Evolutionary conservation across 164 flowering plant species (phyloP).

Genomic region (Protea cynaroides): DNA sequence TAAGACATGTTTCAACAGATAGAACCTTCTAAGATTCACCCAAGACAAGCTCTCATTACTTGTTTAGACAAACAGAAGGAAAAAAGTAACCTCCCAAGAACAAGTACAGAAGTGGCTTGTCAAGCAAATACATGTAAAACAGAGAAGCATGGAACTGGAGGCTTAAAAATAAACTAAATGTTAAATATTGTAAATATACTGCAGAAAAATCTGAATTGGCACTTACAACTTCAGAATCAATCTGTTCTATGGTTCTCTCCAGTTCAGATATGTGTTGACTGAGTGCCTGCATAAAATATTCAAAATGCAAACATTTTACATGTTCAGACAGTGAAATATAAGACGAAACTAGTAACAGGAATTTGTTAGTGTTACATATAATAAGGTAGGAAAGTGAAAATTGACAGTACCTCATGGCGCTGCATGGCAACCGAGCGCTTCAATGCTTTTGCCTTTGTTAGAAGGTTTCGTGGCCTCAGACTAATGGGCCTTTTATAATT

Average conservation of each 20-base stretch:
- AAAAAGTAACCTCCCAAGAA: no score
- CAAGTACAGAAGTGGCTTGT: no score
- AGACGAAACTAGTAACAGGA: background rate
- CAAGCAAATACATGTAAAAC: background rate
- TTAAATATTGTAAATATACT: background rate
- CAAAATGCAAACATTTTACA: background rate
- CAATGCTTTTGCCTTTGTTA: constrained; percentile 91
- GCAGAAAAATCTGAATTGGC: background rate
- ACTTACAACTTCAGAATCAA: constrained; percentile 67
- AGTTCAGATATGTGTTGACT: constrained; percentile 85
- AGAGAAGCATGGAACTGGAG: background rate
- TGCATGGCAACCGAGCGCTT: constrained; percentile 94
- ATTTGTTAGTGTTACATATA: background rate
- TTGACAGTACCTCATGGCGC: constrained; percentile 74
- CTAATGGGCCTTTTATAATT: constrained; percentile 82
- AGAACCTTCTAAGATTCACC: no score
- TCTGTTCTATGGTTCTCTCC: constrained; percentile 67
- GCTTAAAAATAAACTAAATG: background rate
- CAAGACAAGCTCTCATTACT: no score
- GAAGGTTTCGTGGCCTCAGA: constrained; percentile 84
- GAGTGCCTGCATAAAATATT: constrained; percentile 64
- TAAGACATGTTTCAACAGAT: no score
- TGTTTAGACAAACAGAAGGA: no score
- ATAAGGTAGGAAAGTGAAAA: constrained; percentile 8
- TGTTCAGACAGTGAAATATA: background rate